Evolutionary conservation across 805 yeast species (phyloP), one percentile per base, ranked within the genome.

Genomic region (Lipomyces orientalis): DNA sequence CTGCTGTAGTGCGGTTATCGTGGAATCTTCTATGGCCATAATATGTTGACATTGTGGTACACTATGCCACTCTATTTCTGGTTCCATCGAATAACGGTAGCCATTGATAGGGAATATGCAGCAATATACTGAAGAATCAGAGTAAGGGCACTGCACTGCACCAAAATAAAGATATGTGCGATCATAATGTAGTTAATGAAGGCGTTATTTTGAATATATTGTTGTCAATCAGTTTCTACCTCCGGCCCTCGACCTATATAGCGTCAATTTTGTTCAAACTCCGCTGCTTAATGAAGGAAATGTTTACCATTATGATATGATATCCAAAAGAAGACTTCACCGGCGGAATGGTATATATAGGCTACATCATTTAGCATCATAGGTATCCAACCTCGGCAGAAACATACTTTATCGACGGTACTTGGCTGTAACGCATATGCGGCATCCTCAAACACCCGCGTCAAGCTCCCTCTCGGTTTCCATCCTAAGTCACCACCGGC

Each of bases 401-500:
- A 39, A 22, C 14, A 19, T 33, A 65, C 70, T 58, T 67, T 68
- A 31, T 69, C 69, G 16, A 67, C 64, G 7, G 72, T 69, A 46
- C 71, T 67, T 9, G 71, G 71, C 34, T 43, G 68, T 37, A 69
- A 55, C 1, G 68, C 71, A 29, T 69, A 69, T 29, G 73, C 73
- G 12, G 73, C 73, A 31, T 70, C 73, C 57, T 70, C 73, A 33
- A 61, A 70, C 49, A 61, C 66, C 9, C 73, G 59, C 6, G 67
- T 71, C 58, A 70, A 29, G 33, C 71, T 65, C 12, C 70, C 73
- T 16, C 73, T 64, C 6, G 70, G 69, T 43, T 65, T 65, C 73
- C 73, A 70, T 8, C 73, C 73, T n/a, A 70, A 49, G 54, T 65
- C 69, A n/a, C 73, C 73, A 29, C 73, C 73, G n/a, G 51, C 64